These are phyloP conservation scores for Euphorbia pulcherrima DNA, from an alignment of 345 rosid genomes.

Conservation along the genomic window DNA sequence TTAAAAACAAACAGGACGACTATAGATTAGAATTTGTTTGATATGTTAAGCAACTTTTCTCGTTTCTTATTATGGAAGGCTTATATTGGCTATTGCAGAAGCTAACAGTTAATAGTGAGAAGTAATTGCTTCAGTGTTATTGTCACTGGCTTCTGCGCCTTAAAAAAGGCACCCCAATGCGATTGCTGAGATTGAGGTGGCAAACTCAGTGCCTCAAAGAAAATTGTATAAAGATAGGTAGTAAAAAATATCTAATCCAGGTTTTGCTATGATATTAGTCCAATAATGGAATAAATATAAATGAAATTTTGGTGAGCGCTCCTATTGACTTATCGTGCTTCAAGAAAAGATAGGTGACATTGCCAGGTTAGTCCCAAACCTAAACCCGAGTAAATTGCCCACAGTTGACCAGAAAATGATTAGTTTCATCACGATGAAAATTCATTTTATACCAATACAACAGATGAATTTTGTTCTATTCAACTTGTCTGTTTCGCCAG, in stretches of 20 bases:
- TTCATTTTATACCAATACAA: background rate
- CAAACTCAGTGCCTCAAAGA: no score
- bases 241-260: slow-evolving; percentile 15
- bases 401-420: slow-evolving; percentile 18
- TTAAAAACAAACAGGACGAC: background rate
- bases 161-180: no score
- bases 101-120: background rate
- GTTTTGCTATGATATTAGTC: slow-evolving; percentile 30
- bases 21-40: background rate
- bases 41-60: background rate
- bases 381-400: slow-evolving; percentile 26
- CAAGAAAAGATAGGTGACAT: slow-evolving; percentile 16
- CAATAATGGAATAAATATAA: slow-evolving; percentile 27
- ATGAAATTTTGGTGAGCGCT: slow-evolving; percentile 28
- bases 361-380: slow-evolving; percentile 27
- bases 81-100: background rate
- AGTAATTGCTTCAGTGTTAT: background rate
- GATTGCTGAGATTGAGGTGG: no score
- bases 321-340: slow-evolving; percentile 34
- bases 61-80: background rate
- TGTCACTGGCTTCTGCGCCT: no score
- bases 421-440: slow-evolving; percentile 14
- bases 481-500: background rate
- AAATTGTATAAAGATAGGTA: background rate
- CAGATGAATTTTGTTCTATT: background rate